phyloP scores from a whole-genome alignment of 2,329 filamentous ascomycete species.

The Aspergillus brunneoviolaceus region DNA sequence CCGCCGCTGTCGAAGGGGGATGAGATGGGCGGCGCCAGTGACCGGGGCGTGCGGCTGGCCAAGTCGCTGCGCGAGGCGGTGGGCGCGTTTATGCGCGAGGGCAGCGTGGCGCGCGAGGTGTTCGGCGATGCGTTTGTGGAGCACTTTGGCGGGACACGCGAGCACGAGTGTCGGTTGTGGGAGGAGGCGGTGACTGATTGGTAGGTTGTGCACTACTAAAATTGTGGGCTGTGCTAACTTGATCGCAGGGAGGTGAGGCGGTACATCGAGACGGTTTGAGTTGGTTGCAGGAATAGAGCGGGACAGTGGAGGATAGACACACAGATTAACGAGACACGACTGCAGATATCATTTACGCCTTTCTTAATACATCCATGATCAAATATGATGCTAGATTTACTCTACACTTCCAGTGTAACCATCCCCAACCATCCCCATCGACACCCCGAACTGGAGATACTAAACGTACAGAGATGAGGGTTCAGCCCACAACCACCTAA shows the following conservation, averaged over 20 bases:
- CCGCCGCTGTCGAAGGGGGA: constrained; percentile 83
- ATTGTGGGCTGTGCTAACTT: constrained; percentile 17
- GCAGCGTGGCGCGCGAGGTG: constrained; percentile 86
- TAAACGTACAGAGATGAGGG: too few species aligned
- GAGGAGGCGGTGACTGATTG: constrained; percentile 97
- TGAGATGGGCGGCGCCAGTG: constrained; percentile 69
- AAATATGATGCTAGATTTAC: too few species aligned
- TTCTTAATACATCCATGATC: too few species aligned
- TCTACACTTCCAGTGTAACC: too few species aligned
- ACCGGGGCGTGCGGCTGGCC: constrained; percentile 74
- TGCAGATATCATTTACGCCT: too few species aligned
- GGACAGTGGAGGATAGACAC: too few species aligned
- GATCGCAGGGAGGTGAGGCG: constrained; percentile 67
- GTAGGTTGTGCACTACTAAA: constrained; percentile 57
- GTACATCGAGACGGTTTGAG: constrained; percentile 72
- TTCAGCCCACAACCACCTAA: too few species aligned
- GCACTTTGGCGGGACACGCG: constrained; percentile 86
- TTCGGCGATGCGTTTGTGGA: constrained; percentile 96
- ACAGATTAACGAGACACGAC: too few species aligned
- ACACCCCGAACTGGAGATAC: too few species aligned
- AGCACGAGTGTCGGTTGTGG: constrained; percentile 88
- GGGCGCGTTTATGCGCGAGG: constrained; percentile 70
- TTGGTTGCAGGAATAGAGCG: too few species aligned
- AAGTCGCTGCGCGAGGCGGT: constrained; percentile 85
- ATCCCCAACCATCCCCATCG: too few species aligned